Evolutionary conservation across 345 rosid species (phyloP), one percentile per base, ranked within the genome.

Genomic region (Anastatica hierochuntica): DNA sequence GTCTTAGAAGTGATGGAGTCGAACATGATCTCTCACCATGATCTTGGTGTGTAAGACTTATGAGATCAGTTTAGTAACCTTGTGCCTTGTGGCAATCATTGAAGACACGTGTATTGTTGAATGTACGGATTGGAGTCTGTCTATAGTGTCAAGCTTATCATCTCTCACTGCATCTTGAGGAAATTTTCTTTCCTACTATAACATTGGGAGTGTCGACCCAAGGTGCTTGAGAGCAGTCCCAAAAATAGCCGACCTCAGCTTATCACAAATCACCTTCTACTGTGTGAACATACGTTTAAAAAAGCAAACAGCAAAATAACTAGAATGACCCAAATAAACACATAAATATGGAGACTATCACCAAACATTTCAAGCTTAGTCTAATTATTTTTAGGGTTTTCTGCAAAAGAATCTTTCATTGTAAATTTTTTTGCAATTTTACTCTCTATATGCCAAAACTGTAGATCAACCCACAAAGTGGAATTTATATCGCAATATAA

Each of bases 51-150:
- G 39, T 52, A 76, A 81, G 30, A 75, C 63, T 64, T 60, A 74
- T 79, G 10, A 81, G 76, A 27, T 79, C 14, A 83, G 62, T 66
- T 78, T 83, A 13, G 79, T 79, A 13, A 83, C 84, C 70, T 73
- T 62, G 35, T 85, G 95, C 84, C 70, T 73, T 62, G 35, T 85
- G 95, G 68, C 90, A 76, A 39, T 58, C 6, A 1, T 46, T 74
- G 69, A 94, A 89, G 10, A 83, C 89, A 2, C 83, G 74, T 31
- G 83, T 88, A 51, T 89, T 89, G 77, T 89, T 89, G 42, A 83
- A 79, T 35, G 79, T 50, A 6, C 94, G 74, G 38, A 85, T 76
- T 29, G 92, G 89, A 14, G 55, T 35, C 8, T 88, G 85, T 35
- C 8, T 88, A 84, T 5, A 76, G 74, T 64, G 78, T 74, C 67